Percentiles rank a stretch among this genome's conserved stretches.
Conservation (phyloP, 345 rosid genomes). For the Eucalyptus polybractea region DNA sequence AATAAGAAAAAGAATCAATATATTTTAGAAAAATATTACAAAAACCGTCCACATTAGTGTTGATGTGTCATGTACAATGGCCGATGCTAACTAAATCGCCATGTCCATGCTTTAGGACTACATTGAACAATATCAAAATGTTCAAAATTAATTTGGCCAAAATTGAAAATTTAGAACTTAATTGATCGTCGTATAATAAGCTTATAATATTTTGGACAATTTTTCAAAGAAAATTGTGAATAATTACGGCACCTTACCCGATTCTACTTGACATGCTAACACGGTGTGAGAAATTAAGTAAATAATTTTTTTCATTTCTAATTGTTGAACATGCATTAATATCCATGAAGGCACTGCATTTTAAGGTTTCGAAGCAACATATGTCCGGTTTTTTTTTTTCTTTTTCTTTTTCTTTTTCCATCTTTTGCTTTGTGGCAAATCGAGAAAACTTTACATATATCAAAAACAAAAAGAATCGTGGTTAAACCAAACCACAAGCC, state of each 20-base stretch:
- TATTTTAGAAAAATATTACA: accelerated
- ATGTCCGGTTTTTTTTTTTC: neutral
- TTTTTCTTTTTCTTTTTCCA: too few species aligned
- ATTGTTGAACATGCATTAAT: neutral
- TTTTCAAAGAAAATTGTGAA: neutral
- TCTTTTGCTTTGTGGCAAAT: neutral
- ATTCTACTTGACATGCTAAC: neutral
- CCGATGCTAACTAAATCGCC: accelerated
- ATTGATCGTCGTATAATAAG: neutral
- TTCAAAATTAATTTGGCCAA: neutral
- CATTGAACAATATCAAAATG: neutral
- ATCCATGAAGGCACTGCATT: neutral
- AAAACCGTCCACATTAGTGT: accelerated
- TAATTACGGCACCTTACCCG: too few species aligned
- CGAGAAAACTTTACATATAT: neutral
- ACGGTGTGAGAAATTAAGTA: neutral
- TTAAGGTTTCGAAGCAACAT: neutral
- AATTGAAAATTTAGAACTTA: too few species aligned
- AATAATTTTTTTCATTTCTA: neutral
- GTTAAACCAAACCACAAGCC: neutral
- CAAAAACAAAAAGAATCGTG: neutral
- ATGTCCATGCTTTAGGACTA: neutral
- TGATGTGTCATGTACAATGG: neutral
- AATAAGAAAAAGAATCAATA: neutral
- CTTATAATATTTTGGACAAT: neutral